Evolutionary conservation across 768 basidiomycete species (phyloP), one percentile per base, ranked within the genome.

Genomic region (Trametes sanguinea): DNA sequence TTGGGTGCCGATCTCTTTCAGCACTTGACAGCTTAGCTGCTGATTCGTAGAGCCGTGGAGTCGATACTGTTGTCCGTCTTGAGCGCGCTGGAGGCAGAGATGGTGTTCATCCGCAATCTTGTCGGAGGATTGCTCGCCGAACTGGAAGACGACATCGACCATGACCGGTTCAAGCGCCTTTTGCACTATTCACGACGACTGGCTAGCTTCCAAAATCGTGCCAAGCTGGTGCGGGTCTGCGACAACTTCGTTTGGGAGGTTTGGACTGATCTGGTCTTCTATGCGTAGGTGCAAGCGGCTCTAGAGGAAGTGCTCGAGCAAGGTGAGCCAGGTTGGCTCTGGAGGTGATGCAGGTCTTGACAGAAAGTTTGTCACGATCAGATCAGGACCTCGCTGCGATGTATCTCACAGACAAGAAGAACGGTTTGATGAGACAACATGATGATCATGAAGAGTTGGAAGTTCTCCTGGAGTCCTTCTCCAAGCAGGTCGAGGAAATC

Each of bases 401-500:
- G 96, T 95, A 98, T 76, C 84, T 98, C 56, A 93, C 87, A 1
- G 92, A 95, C 71, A 90, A 91, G 76, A 86, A 85, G 67, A 85
- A 83, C 29, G 82, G 82, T 29, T 66, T 77, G 4, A 75, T 78
- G n/a, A 82, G 90, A n/a, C 78, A 81, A 39, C 70, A 82, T 51
- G 80, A 86, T 61, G 95, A 96, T 69, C 96, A 98, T 72, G 93
- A 95, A 64, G 96, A 98, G 64, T 78, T 98, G 1, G 96, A 98
- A 71, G 81, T 95, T 10, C 78, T 98, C 17, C 77, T 98, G n/a
- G 96, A 98, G 72, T 91, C 90, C 8, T 97, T 97, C 74, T 85
- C 89, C 32, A 98, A 98, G 73, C 96, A 98, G 73, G 94, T 96
- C 0, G 95, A 97, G 73, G 95, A 97, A 78, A 92, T 97, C 54